phyloP scores from a whole-genome alignment of 345 rosid genomes.

The Cardamine resedifolia region DNA sequence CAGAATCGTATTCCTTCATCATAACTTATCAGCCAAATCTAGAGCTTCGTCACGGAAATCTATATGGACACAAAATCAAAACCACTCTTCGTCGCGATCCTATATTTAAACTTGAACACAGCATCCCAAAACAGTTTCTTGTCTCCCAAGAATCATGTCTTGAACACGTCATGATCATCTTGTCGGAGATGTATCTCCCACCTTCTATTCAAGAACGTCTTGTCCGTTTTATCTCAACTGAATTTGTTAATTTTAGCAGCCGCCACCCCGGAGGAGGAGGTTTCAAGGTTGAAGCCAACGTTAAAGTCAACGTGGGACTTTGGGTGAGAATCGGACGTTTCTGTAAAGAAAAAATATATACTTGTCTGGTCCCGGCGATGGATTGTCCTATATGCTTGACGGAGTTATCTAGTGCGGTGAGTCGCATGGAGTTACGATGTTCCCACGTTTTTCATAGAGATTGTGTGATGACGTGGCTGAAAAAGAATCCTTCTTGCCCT shows the following conservation, averaged over 20 bases:
- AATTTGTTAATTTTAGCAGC: not conserved
- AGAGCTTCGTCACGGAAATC: not conserved
- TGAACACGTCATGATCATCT: constrained; percentile 17
- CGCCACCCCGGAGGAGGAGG: not conserved
- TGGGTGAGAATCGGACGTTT: not conserved
- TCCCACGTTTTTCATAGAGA: constrained; percentile 8
- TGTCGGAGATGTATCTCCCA: constrained; percentile 20
- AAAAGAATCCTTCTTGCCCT: constrained; percentile 3
- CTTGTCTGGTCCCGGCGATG: not conserved
- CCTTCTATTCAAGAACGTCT: constrained; percentile 5
- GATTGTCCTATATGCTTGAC: constrained; percentile 13
- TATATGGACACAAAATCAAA: not conserved
- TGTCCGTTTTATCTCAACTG: not conserved
- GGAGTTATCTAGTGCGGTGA: not conserved
- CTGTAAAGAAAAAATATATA: not conserved
- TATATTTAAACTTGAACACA: not conserved
- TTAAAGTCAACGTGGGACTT: not conserved
- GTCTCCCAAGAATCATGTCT: constrained; percentile 3
- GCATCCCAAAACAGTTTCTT: not conserved
- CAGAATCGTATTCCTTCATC: constrained; percentile 3
- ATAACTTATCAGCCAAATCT: not conserved
- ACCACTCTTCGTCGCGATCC: not conserved
- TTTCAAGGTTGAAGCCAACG: constrained; percentile 1
- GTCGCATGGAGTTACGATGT: constrained; percentile 19
- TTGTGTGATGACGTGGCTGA: constrained; percentile 7